These are phyloP conservation scores for Omphalotus olearius DNA, from an alignment of 1,284 basidiomycete species.

Conservation along the genomic window DNA sequence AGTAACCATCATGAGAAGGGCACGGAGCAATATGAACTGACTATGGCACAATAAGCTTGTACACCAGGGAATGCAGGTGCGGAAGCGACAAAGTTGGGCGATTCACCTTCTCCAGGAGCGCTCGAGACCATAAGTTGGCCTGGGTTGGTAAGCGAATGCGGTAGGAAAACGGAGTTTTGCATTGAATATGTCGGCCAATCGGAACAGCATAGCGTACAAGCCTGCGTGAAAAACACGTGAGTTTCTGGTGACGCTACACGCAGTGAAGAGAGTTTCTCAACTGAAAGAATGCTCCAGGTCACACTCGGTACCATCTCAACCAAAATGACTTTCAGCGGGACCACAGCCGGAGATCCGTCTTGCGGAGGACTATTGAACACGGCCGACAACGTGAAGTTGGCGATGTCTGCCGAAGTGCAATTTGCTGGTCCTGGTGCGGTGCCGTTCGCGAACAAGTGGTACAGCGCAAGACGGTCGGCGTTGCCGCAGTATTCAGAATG, in stretches of 20 bases:
- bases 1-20: neutral
- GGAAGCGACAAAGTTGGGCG: conserved; percentile 35
- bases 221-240: conserved; percentile 17
- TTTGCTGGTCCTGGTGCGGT: conserved; percentile 17
- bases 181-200: conserved; percentile 34
- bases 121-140: conserved; percentile 32
- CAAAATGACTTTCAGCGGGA: conserved; percentile 29
- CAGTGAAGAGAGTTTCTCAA: conserved; percentile 17
- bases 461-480: conserved; percentile 31
- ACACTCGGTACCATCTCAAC: conserved; percentile 34
- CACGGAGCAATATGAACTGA: conserved; percentile 18
- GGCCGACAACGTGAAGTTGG: conserved; percentile 33
- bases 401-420: conserved; percentile 24
- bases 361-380: conserved; percentile 28
- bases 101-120: conserved; percentile 32
- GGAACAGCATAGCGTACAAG: conserved; percentile 33
- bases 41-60: conserved; percentile 34
- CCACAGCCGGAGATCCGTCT: conserved; percentile 20
- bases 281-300: conserved; percentile 35
- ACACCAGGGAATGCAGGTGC: conserved; percentile 35
- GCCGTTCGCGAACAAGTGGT: conserved; percentile 23
- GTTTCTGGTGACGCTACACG: neutral
- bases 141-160: conserved; percentile 31
- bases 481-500: conserved; percentile 35
- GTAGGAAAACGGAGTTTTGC: conserved; percentile 32